Percentiles rank a stretch among this genome's conserved stretches.
These are phyloP conservation scores for Sphaerosporella brunnea DNA, from an alignment of 495 filamentous ascomycete species.

Conservation along the genomic window DNA sequence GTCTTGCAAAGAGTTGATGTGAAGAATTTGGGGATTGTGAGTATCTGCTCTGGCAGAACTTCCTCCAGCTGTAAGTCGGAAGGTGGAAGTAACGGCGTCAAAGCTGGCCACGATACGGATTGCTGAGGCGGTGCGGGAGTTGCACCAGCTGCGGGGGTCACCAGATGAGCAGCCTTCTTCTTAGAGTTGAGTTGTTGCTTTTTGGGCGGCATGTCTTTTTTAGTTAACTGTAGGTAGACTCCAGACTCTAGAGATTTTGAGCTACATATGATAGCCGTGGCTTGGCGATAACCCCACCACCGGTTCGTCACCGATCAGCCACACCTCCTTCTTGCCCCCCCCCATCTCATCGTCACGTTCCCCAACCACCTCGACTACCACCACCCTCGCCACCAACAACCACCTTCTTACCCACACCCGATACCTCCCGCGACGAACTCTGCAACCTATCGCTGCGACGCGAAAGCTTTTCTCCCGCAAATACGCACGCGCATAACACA, in stretches of 20 bases:
- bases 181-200: neutral
- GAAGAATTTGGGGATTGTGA: conserved; percentile 61
- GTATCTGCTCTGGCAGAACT: conserved; percentile 49
- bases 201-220: conserved; percentile 9
- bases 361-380: neutral
- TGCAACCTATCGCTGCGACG: too few relatives aligned
- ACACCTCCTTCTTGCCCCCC: neutral
- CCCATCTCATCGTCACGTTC: neutral
- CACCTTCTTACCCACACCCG: too few relatives aligned
- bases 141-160: conserved; percentile 1
- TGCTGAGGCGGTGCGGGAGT: conserved; percentile 7
- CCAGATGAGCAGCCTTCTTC: neutral
- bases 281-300: neutral
- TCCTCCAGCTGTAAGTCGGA: conserved; percentile 43
- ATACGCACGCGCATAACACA: neutral
- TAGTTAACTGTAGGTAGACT: conserved; percentile 1
- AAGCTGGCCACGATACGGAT: conserved; percentile 51
- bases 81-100: conserved; percentile 54
- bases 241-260: neutral
- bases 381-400: neutral
- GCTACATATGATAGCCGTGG: neutral
- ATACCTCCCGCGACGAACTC: neutral
- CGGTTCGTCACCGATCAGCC: neutral
- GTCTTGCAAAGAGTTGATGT: conserved; percentile 61
- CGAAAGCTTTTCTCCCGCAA: too few relatives aligned